Base-by-base conservation (phyloP, 805 yeast genomes). In the Yarrowia phangngaensis region DNA sequence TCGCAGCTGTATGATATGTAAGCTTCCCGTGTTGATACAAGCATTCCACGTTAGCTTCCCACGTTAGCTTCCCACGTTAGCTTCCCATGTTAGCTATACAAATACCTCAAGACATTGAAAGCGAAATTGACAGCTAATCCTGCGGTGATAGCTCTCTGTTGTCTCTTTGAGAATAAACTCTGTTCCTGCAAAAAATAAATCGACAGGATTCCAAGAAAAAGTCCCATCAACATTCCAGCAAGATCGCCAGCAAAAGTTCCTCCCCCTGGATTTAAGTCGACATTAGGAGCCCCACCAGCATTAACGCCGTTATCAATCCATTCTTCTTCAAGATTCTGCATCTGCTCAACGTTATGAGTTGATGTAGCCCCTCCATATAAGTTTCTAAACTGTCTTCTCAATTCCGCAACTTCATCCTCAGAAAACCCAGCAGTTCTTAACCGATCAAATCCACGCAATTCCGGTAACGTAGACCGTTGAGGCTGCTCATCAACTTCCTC, bases 271-370 rank as follows among this genome's bases (percentile, higher is more conserved):
- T 38, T 38, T n/a, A 41, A 20, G 8, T 41, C 48, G n/a, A 41
- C 48, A 52, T 68, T 63, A 29, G 72, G 70, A 40, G 69, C 74
- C 41, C 70, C 75, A 47, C 71, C 72, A 48, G 70, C 74, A 46
- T 73, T 73, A 4, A 76, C 84, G 0, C 87, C 82, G 38, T 82
- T 78, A 55, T 87, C 92, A 53, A 87, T 83, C 95, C 95, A 88
- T 51, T 85, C 71, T 56, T 87, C 95, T 60, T 87, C 95, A 51
- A 86, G 63, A 54, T 80, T 27, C 16, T 33, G 38, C 50, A 45
- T 45, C 30, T 45, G 35, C 8, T 29, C 48, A 11, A 29, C 30
- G 14, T 33, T 24, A 20, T 32, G 24, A 19, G 31, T 40, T 16
- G 38, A 26, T 24, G 50, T 33, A 19, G 32, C 24, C 4, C 50